Evolutionary conservation across 164 flowering plant species (phyloP), one percentile per base, ranked within the genome.

Genomic region (Taxillus chinensis): DNA sequence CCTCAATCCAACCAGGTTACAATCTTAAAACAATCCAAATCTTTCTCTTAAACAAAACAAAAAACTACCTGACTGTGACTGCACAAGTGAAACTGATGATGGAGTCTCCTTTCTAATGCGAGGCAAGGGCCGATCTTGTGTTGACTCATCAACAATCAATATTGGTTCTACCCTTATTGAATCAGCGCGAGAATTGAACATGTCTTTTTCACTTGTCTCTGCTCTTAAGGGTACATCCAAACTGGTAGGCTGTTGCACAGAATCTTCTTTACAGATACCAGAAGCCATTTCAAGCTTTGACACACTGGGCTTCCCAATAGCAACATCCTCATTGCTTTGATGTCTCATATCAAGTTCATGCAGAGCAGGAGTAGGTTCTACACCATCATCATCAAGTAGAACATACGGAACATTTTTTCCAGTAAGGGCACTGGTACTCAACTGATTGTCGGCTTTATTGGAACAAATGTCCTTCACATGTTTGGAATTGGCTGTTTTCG

Each of bases 91-190:
- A 66, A 50, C 63, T 11, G 71, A n/a, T 52, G 57, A 63, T 14
- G 77, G 41, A 62, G 67, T 55, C 57, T 88, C 90, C 55, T 79
- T 78, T 70, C 71, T 76, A 13, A 82, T 71, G 45, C 70, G 72
- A 61, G 73, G 65, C 54, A 71, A 62, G 55, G 82, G 73, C 62
- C 74, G 65, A 67, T 54, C 69, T 57, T 71, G 74, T 49, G 9
- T 61, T 52, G 53, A 62, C 49, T 74, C 79, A 64, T 77, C 77
- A 59, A 51, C 57, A 62, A 61, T 55, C 63, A 75, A 41, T 16
- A 59, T 52, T 17, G 39, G 59, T 57, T 73, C 80, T 16, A 78
- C 77, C 50, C 72, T 77, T 15, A 64, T 27, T 51, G 59, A 55
- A 69, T 64, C 55, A 72, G 62, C 58, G 59, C 39, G 15, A 42